Base-by-base conservation (phyloP, 371 early-diverging fungal species). In the Lichtheimia ornata region DNA sequence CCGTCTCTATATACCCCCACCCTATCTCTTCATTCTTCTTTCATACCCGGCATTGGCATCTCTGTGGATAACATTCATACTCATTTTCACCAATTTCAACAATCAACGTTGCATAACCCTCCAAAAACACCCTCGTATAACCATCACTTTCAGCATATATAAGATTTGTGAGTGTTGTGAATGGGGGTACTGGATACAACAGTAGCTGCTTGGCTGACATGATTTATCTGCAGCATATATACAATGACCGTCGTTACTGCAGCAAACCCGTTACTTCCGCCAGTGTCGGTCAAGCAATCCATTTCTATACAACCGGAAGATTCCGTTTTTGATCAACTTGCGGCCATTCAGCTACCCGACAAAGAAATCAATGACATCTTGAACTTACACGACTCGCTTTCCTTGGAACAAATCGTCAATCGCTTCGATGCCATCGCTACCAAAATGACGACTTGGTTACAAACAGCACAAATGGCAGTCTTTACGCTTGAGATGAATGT, bases 381-480 rank as follows among this genome's bases (percentile, higher is more conserved):
- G 15, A 64, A 68, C 56, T 27, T 56, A 13, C 70, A 77, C 35
- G 79, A 82, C 17, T 54, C 81, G 18, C 61, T 80, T 28, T 67
- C 83, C 2, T 66, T 76, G 20, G 50, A 49, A n/a, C 73, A 77
- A 15, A 57, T 77, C 6, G 18, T 73, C 43, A 63, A 69, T n/a
- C 58, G 65, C 20, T 82, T 82, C 45, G 44, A 69, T 40, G 59
- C 50, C 14, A 71, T 79, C 13, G 67, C 74, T 0, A 56, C 56
- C 13, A 65, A 72, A 52, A 62, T 84, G 55, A 71, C 73, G 9
- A 51, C 64, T 7, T 84, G 86, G 83, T 64, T 86, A 24, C 79
- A 83, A 58, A 70, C 66, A 41, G 82, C 81, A 20, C 79, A 86
- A 55, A 69, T 86, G 63, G 73, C 82, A 13, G 72, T 86, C 15